Base-by-base conservation (phyloP, 2,329 filamentous ascomycete species). In the Exophiala sp. region DNA sequence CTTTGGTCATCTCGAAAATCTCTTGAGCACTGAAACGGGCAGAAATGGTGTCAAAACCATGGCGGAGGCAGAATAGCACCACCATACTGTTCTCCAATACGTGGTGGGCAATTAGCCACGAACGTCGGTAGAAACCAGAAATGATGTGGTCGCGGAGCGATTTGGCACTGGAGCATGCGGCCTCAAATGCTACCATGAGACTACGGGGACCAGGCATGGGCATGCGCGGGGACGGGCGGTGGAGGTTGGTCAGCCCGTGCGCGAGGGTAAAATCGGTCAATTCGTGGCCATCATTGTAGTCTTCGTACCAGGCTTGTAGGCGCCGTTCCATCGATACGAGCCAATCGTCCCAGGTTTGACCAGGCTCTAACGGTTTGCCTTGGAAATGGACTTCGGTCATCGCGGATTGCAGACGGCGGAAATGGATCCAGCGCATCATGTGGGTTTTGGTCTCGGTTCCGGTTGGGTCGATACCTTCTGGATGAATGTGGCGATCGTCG, bases 1-100 rank as follows among this genome's bases (percentile, higher is more conserved):
- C 60, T 46, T 66, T 66, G 4, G 64, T 62, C 53, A 63, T 62
- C 34, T 65, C 62, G 40, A 65, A 65, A 21, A 65, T 62, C 22
- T 65, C 51, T n/a, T 61, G 55, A 1, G 62, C 46, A 7, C 39
- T 58, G 51, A 63, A 64, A 11, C 58, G 56, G n/a, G 57, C 55
- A 3, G 53, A 56, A 34, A 66, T 64, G 19, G 60, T 59, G n/a
- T 59, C 56, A 40, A 61, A 62, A 43, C 61, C 63, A 46, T 65
- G 61, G 4, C 64, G 59, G 23, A 66, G 55, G 37, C 64, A 65
- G 41, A 64, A 65, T 2, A 66, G 54, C 1, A 65, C 59, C 9
- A 65, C 42, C 58, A 62, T 63, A 19, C 58, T 59, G 38, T 59
- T 58, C 39, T 62, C 60, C 3, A 63, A 51, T 19, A 59, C 59